Conservation (phyloP, 768 basidiomycete genomes). For the Chalciporus pseudorubinellus region DNA sequence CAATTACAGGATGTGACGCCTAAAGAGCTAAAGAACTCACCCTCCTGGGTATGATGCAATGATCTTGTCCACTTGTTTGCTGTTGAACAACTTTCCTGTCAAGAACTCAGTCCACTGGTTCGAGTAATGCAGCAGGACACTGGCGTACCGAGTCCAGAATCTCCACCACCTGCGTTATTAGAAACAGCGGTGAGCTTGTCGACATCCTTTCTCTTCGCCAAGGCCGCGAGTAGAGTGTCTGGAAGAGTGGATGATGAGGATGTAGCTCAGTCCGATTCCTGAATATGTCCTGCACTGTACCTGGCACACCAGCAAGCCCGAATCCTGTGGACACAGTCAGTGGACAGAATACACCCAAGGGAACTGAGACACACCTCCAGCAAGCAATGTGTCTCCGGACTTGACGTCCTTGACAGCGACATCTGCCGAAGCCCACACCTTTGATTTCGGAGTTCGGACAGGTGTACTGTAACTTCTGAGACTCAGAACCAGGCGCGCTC, state of each 20-base stretch:
- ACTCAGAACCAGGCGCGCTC: slow-evolving; percentile 13
- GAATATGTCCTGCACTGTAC: slow-evolving; percentile 35
- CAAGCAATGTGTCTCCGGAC: slow-evolving; percentile 74
- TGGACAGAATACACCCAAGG: neutral
- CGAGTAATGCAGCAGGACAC: neutral
- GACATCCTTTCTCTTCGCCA: slow-evolving; percentile 74
- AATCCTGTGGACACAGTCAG: slow-evolving; percentile 55
- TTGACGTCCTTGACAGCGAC: slow-evolving; percentile 82
- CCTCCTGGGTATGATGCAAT: slow-evolving; percentile 90
- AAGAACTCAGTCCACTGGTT: neutral
- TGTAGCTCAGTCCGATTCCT: neutral
- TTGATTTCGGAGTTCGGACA: slow-evolving; percentile 38
- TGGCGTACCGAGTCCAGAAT: slow-evolving; percentile 63
- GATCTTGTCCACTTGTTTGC: slow-evolving; percentile 76
- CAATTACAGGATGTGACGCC: neutral
- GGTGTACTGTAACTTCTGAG: slow-evolving; percentile 28
- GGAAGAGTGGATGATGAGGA: neutral
- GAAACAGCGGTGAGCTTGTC: slow-evolving; percentile 76
- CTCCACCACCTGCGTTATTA: slow-evolving; percentile 79
- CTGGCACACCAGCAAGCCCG: slow-evolving; percentile 85
- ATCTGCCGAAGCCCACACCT: slow-evolving; percentile 81
- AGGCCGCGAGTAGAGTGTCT: slow-evolving; percentile 83
- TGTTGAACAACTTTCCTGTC: slow-evolving; percentile 70
- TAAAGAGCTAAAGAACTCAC: slow-evolving; percentile 35
- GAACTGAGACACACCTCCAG: slow-evolving; percentile 60